Conservation (phyloP, 2,329 filamentous ascomycete genomes). For the Diaporthe sp. region DNA sequence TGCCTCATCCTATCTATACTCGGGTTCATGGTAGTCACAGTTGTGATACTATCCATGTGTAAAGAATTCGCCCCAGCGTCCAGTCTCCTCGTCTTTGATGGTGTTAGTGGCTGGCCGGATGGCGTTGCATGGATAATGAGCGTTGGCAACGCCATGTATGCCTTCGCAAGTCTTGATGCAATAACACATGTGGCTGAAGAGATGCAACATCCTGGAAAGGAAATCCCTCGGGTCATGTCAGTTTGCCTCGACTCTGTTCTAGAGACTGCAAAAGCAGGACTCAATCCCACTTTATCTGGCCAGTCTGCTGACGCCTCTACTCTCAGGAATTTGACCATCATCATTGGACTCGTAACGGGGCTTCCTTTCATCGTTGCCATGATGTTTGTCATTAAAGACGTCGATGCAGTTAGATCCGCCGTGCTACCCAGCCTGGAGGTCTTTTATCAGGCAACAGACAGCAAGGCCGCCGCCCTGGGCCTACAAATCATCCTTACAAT, state of each 20-base stretch:
- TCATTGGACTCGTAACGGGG: neutral
- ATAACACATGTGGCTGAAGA: neutral
- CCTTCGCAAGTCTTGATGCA: neutral
- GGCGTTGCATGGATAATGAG: neutral
- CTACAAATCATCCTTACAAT: neutral
- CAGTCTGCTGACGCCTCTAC: neutral
- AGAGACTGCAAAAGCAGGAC: too few relatives aligned
- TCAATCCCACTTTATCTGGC: neutral
- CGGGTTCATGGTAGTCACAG: neutral
- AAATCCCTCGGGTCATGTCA: neutral
- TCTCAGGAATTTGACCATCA: neutral
- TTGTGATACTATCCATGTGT: neutral
- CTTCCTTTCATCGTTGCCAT: neutral
- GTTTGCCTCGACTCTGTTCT: neutral
- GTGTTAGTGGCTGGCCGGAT: neutral
- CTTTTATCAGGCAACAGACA: neutral
- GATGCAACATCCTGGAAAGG: neutral
- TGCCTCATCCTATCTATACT: neutral
- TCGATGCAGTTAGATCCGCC: neutral
- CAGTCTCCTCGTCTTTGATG: neutral
- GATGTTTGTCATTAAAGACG: neutral
- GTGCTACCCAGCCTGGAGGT: neutral
- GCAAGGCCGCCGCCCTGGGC: neutral
- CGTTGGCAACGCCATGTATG: neutral
- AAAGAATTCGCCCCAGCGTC: neutral